Evolutionary conservation across 768 basidiomycete species (phyloP), one percentile per base, ranked within the genome.

Genomic region (Tubosaeta brunneosetosa): DNA sequence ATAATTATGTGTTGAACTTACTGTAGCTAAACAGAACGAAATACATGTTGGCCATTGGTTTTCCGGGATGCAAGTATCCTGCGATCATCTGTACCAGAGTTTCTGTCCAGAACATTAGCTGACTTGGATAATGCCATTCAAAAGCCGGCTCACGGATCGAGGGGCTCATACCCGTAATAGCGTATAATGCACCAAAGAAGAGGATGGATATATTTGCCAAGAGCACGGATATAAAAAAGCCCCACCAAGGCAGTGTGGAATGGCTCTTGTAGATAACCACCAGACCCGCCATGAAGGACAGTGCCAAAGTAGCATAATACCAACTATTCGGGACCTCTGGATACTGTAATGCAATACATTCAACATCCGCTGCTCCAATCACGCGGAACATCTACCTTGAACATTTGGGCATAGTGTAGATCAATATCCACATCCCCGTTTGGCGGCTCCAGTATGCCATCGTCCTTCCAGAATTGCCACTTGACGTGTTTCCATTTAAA

Each of bases 241-340:
- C 78, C 79, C 79, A 82, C 83, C 83, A 83, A 7, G 83, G 82
- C 32, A 84, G 64, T 6, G 74, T 78, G 9, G 81, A 78, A 47
- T 75, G 55, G 16, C 74, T 77, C 38, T 77, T 76, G 63, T 84
- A 84, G 53, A 77, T 70, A 6, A 78, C 77, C 5, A 76, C 74
- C 70, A 83, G 73, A 0, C 79, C 81, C 65, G 81, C 78, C 2
- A 72, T 69, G 52, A 81, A 76, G 14, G 66, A 66, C 9, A 54
- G 12, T 1, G 63, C 38, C 11, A 73, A 58, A 0, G 58, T 59
- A 3, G 45, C 32, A 25, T 46, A 58, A 53, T 73, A 74, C 73
- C 71, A 73, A 29, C 61, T 65, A 19, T 68, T 58, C 3, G 65
- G 69, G 16, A 48, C 57, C 17, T 74, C 70, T 11, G 65, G 60